Evolutionary conservation across 352 stramenopile species (phyloP).

Genomic region (Pythium coloratum): DNA sequence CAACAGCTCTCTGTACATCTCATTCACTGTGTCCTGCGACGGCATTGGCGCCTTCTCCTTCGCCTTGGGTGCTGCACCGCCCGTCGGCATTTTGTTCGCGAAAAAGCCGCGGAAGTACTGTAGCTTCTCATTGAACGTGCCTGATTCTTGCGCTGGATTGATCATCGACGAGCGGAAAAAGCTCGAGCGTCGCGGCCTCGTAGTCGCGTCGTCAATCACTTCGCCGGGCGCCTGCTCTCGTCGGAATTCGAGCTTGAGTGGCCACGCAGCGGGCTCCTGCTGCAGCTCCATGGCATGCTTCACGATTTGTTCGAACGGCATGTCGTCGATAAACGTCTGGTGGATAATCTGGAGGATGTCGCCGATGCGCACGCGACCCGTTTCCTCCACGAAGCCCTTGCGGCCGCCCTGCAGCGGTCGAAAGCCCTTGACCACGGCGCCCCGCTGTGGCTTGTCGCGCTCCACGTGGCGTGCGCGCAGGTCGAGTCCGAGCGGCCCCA

Average conservation of each 20-base stretch:
- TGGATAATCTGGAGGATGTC: slow-evolving; percentile 84
- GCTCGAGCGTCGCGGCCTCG: slow-evolving; percentile 53
- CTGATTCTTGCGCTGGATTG: slow-evolving; percentile 59
- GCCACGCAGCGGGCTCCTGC: slow-evolving; percentile 64
- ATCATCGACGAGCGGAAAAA: slow-evolving; percentile 76
- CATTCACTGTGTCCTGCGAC: slow-evolving; percentile 72
- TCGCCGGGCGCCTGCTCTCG: slow-evolving; percentile 35
- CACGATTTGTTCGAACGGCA: slow-evolving; percentile 85
- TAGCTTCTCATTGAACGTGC: slow-evolving; percentile 85
- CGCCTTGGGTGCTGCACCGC: slow-evolving; percentile 58
- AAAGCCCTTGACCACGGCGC: slow-evolving; percentile 80
- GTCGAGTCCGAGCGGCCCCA: slow-evolving; percentile 69
- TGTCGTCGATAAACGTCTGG: slow-evolving; percentile 72
- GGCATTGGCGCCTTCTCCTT: slow-evolving; percentile 67
- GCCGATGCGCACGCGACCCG: slow-evolving; percentile 67
- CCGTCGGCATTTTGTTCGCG: slow-evolving; percentile 75
- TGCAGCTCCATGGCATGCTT: slow-evolving; percentile 75
- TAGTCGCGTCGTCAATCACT: slow-evolving; percentile 31
- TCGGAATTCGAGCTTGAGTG: slow-evolving; percentile 75
- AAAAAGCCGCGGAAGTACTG: slow-evolving; percentile 88
- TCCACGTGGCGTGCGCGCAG: slow-evolving; percentile 72
- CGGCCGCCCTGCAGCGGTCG: slow-evolving; percentile 49
- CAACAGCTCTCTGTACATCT: slow-evolving; percentile 85
- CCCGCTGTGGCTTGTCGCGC: slow-evolving; percentile 69
- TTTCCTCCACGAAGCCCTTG: slow-evolving; percentile 72